Evolutionary conservation across 306 rosid genomes (phyloP).

Genomic region (Senna tora): DNA sequence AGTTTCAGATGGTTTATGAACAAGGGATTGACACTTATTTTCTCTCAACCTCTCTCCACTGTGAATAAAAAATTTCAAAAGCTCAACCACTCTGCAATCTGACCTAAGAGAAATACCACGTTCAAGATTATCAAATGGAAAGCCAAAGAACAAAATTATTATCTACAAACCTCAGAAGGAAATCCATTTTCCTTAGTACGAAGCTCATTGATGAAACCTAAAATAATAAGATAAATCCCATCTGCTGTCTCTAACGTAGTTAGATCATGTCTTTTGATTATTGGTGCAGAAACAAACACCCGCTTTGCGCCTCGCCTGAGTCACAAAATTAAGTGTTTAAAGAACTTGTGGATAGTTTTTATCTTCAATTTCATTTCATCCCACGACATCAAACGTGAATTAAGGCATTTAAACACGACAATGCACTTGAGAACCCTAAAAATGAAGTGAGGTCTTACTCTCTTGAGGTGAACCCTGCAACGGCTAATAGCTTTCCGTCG

Average conservation of each 20-base stretch:
- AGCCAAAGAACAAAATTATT: background rate
- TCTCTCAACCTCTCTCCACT: no score
- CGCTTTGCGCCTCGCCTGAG: constrained; percentile 58
- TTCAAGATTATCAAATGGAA: background rate
- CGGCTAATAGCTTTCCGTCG: constrained; percentile 56
- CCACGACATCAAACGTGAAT: no score
- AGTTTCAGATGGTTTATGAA: background rate
- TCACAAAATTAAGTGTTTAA: background rate
- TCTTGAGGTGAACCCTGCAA: constrained; percentile 60
- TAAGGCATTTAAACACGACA: no score
- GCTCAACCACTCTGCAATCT: no score
- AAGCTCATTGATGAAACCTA: constrained; percentile 59
- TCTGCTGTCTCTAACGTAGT: constrained; percentile 71
- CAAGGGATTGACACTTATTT: background rate
- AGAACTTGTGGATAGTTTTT: no score
- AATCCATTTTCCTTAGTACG: constrained; percentile 64
- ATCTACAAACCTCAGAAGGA: constrained; percentile 50
- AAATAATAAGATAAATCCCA: constrained; percentile 49
- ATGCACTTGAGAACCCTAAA: no score
- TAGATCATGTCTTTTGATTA: constrained; percentile 52
- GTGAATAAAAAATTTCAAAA: no score
- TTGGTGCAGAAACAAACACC: constrained; percentile 67
- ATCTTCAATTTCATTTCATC: no score
- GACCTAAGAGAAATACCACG: no score
- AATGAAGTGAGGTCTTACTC: constrained; percentile 41